phyloP scores from a whole-genome alignment of 2,329 filamentous ascomycete species.

The Sarocladium kiliense region DNA sequence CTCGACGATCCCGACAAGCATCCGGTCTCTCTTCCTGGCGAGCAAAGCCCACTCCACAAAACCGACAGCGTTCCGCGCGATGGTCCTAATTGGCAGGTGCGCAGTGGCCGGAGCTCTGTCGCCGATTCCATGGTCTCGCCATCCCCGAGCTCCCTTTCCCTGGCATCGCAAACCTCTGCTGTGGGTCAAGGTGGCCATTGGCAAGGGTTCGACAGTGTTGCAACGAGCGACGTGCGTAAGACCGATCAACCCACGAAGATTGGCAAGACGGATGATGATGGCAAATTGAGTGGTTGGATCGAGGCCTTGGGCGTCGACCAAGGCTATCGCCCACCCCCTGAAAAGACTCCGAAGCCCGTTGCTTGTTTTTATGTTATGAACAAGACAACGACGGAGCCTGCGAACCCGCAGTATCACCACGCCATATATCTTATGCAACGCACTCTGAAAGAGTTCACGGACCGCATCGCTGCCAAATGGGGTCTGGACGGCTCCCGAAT shows the following conservation, averaged over 20 bases:
- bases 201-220: conserved; percentile 52
- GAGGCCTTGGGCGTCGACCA: conserved; percentile 88
- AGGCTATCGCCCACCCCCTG: conserved; percentile 72
- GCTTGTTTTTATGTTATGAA: conserved; percentile 83
- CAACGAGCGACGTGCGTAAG: conserved; percentile 41
- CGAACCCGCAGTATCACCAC: conserved; percentile 63
- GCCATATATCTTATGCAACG: conserved; percentile 82
- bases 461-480: conserved; percentile 72
- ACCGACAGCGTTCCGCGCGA: conserved; percentile 38
- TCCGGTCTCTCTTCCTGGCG: conserved; percentile 68
- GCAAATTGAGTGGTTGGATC: conserved; percentile 74
- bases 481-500: conserved; percentile 69
- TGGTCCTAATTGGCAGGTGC: conserved; percentile 42
- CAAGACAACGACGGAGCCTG: conserved; percentile 43
- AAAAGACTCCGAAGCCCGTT: conserved; percentile 64
- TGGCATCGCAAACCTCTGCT: conserved; percentile 51
- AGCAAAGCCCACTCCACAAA: conserved; percentile 56
- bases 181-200: conserved; percentile 41
- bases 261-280: conserved; percentile 52
- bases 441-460: conserved; percentile 68
- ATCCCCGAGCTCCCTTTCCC: conserved; percentile 59
- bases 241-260: conserved; percentile 47
- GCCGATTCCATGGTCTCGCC: conserved; percentile 60
- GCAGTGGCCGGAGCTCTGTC: conserved; percentile 53
- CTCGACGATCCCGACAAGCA: conserved; percentile 74